Base-by-base conservation (phyloP, 2,329 filamentous ascomycete species). In the Pseudocercospora fuligena region DNA sequence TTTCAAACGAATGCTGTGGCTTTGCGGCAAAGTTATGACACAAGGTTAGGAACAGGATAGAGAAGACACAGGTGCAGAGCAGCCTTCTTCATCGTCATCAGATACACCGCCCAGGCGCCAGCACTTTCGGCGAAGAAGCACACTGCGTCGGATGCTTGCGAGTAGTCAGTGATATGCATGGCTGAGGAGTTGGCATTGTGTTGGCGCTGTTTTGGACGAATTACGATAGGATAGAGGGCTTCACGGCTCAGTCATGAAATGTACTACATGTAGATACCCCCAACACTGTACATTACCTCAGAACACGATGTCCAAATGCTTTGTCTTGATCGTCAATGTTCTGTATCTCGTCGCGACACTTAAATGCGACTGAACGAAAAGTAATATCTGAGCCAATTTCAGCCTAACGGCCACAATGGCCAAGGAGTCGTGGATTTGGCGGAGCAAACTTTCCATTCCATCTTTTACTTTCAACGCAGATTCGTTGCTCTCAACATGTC, bases 1-100 rank as follows among this genome's bases (percentile, higher is more conserved):
- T 79, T 93, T 94, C 77, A 81, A 85, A 21, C 89, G 87, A 76
- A 89, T 94, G 83, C 85, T 91, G 74, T 73, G 69, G 70, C 68
- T 73, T 66, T 71, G 66, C 16, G 64, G 67, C 1, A 69, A 63
- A 59, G 58, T 70, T 16, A 57, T 58, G 49, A 65, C 65, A 56
- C 65, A 69, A 29, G 59, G 51, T 21, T 56, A 31, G 25, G 51
- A 33, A 27, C 2, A 16, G 12, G 49, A 21, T 40, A 9, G 27
- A 49, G 33, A 11, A 11, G 16, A 27, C 14, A 11, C n/a, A 11
- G 21, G 51, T 14, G 51, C 25, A 56, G 25, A 27, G 25, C 25
- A 27, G 27, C 14, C 12, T 12, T 11, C 51, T n/a, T 11, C 47
- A 6, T 51, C 47, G 14, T n/a, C 36, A 16, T 40, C 16, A 5